Conservation (phyloP, 208 protist species). For the Balamuthia mandrillaris region DNA sequence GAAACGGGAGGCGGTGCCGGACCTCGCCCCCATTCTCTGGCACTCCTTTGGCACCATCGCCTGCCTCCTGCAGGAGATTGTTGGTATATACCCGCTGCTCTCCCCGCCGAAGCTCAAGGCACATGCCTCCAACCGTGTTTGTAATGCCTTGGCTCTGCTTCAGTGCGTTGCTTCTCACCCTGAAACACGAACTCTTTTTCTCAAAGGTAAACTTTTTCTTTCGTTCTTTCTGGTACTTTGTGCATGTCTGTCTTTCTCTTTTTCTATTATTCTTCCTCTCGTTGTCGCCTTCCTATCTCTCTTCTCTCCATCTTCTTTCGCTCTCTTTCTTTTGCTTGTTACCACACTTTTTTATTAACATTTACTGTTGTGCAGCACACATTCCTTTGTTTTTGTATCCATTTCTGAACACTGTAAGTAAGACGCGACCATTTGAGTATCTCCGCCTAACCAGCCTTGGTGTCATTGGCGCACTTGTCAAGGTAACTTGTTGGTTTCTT, state of each 20-base stretch:
- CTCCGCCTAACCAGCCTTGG: slow-evolving; percentile 95
- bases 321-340: background rate
- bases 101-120: slow-evolving; percentile 70
- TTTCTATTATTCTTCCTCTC: background rate
- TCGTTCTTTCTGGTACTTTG: background rate
- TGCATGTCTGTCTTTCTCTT: background rate
- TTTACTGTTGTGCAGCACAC: slow-evolving; percentile 76
- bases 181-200: slow-evolving; percentile 92
- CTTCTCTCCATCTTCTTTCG: too few relatives aligned
- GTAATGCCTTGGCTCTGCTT: slow-evolving; percentile 97
- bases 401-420: slow-evolving; percentile 93
- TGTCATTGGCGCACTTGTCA: slow-evolving; percentile 97
- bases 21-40: slow-evolving; percentile 94
- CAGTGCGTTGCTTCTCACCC: slow-evolving; percentile 95
- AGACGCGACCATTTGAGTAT: slow-evolving; percentile 91
- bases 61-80: slow-evolving; percentile 96
- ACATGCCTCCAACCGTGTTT: slow-evolving; percentile 85
- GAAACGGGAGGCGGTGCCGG: slow-evolving; percentile 36
- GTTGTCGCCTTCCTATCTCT: too few relatives aligned
- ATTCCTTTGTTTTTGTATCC: slow-evolving; percentile 99
- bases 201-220: slow-evolving; percentile 79
- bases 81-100: slow-evolving; percentile 95
- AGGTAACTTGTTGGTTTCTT: slow-evolving; percentile 73
- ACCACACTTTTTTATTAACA: background rate
- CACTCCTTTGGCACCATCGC: slow-evolving; percentile 95